Evolutionary conservation across 2,329 filamentous ascomycete genomes (phyloP), one percentile per base, ranked within the genome.

Genomic region (Pseudogymnoascus sp.): DNA sequence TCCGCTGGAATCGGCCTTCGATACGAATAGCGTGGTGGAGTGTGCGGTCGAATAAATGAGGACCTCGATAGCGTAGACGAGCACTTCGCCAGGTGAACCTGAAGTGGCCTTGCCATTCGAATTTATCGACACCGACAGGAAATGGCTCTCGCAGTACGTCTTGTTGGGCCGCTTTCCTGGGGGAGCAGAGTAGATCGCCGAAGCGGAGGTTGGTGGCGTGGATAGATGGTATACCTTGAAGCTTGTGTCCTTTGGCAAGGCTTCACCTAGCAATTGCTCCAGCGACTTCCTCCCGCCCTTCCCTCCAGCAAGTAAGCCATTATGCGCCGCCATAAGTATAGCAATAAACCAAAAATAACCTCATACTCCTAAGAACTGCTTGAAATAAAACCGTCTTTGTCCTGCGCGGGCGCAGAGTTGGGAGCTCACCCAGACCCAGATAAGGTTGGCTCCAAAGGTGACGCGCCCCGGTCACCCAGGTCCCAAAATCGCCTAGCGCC

Each of bases 1-100:
- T 23, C 96, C 95, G 0, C 93, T 97, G 8, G 95, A 97, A 77
- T 99, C 95, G 60, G 95, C 95, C 77, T 99, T 99, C 67, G 93
- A 93, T 23, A 99, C 89, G 74, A 99, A 99, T 63, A 98, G 83
- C 3, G 90, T 97, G 1, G 90, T 96, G 23, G 92, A 84, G 70
- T 85, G 83, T 54, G 85, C 83, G 0, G 93, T 96, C 0, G 87
- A 90, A 77, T 96, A 99, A 66, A 99, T 84, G 70, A 95, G 82
- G 62, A 97, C 81, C 74, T 99, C 95, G 67, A 99, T 83, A 14
- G 90, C 93, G 65, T 96, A 87, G 7, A 93, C 82, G 6, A 97
- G 78, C 1, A 96, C 81, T 65, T 74, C 72, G 31, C 60, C 25
- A 4, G 43, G 10, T 39, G 64, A 65, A 36, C 57, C 67, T 23